Conservation (phyloP, 257 asterid genomes). For the Leonotis leonurus region DNA sequence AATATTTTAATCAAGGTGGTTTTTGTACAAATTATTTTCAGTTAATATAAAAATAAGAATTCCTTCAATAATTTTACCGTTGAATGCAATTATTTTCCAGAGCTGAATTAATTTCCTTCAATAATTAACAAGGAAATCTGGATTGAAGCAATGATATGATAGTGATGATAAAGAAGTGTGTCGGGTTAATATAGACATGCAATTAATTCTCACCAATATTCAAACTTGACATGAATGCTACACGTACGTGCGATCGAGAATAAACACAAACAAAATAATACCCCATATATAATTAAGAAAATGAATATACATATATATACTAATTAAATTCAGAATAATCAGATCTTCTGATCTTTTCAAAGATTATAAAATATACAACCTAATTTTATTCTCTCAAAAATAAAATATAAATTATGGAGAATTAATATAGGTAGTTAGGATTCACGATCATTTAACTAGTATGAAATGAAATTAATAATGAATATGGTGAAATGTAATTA, state of each 20-base stretch:
- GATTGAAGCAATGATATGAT: neutral
- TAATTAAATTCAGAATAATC: neutral
- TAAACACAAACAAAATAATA: neutral
- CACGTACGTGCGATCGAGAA: neutral
- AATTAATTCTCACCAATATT: slow-evolving; percentile 17
- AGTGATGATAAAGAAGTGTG: neutral
- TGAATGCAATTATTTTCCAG: neutral
- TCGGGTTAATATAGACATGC: slow-evolving; percentile 11
- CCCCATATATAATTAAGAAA: neutral
- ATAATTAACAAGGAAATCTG: neutral
- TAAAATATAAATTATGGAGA: too few relatives aligned
- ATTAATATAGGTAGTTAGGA: too few relatives aligned
- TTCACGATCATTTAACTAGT: too few relatives aligned
- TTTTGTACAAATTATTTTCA: neutral
- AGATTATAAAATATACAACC: too few relatives aligned
- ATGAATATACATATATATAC: neutral
- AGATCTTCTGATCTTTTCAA: neutral
- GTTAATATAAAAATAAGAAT: too few relatives aligned
- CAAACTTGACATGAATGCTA: neutral
- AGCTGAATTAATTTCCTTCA: neutral
- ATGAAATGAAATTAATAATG: neutral
- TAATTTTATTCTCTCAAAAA: too few relatives aligned
- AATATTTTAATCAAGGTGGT: neutral
- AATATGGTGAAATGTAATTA: neutral
- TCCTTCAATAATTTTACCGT: too few relatives aligned